Evolutionary conservation across 805 yeast species (phyloP).

Genomic region (Hemisphaericaspora nanyangensis): DNA sequence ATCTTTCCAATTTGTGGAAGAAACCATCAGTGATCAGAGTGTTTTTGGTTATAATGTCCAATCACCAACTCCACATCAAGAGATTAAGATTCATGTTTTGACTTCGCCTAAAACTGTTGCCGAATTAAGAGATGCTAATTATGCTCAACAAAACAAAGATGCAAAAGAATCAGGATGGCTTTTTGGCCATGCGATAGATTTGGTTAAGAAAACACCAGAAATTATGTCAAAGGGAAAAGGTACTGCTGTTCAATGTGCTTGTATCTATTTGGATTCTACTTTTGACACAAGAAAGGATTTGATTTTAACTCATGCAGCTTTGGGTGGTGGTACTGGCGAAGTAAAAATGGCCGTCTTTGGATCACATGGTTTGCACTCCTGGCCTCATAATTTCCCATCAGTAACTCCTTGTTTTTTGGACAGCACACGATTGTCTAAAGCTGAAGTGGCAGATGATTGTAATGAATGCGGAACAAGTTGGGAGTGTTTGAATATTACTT

Average conservation of each 20-base stretch:
- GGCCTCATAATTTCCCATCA: slow-evolving; percentile 84
- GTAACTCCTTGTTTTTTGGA: slow-evolving; percentile 69
- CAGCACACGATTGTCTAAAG: slow-evolving; percentile 54
- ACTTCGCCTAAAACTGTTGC: slow-evolving; percentile 61
- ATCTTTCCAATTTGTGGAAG: slow-evolving; percentile 70
- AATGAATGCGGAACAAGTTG: slow-evolving; percentile 81
- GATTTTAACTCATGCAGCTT: slow-evolving; percentile 85
- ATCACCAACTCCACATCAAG: slow-evolving; percentile 52
- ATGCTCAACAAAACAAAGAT: slow-evolving; percentile 80
- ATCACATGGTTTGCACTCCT: slow-evolving; percentile 84
- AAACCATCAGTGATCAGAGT: slow-evolving; percentile 24
- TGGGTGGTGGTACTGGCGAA: slow-evolving; percentile 80
- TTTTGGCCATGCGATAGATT: slow-evolving; percentile 76
- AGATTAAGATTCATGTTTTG: slow-evolving; percentile 75
- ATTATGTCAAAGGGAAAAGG: slow-evolving; percentile 30
- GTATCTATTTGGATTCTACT: slow-evolving; percentile 76
- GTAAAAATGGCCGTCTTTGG: slow-evolving; percentile 88
- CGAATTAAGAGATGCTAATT: slow-evolving; percentile 71
- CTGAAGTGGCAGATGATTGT: slow-evolving; percentile 87
- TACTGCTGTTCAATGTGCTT: slow-evolving; percentile 75
- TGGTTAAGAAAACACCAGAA: slow-evolving; percentile 41
- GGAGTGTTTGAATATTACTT: slow-evolving; percentile 82
- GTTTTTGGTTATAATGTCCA: slow-evolving; percentile 39
- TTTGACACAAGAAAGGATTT: slow-evolving; percentile 62
- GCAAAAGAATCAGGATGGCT: slow-evolving; percentile 75